Base-by-base conservation (phyloP, 352 stramenopile species). In the Globisporangium sylvaticum region DNA sequence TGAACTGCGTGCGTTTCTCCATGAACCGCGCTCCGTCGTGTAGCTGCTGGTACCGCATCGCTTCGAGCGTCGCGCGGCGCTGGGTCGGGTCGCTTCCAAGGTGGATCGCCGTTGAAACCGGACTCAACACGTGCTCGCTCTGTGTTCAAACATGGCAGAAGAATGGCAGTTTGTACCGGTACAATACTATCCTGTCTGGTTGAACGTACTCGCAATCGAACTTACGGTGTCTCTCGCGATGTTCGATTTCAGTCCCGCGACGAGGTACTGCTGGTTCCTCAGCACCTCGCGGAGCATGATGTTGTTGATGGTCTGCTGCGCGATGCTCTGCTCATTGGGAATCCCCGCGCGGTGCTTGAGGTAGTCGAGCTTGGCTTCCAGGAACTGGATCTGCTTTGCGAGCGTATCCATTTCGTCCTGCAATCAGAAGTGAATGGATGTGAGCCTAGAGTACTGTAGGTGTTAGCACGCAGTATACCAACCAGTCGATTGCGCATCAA, bases 1-100 rank as follows among this genome's bases (percentile, higher is more conserved):
- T 67, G 15, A 65, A 69, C 7, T 71, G 68, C 6, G 64, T 22
- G 31, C 74, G 74, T 4, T 76, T 66, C 31, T 70, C 37, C 22
- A 80, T 64, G 27, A 78, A 80, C 46, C 58, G 62, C 27, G 64
- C 31, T 3, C 53, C 58, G 7, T 63, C 58, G 39, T 37, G 58
- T 2, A 64, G 39, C 5, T 55, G 58, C 39, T 64, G 58, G 18
- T 18, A 9, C 14, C 25, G 24, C 58, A 64, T 64, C 4, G 58
- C 39, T 42, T 27, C 10, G 1, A 64, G 58, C 24, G 25, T 18
- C 3, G 37, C 37, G 39, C 58, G 46, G 44, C 60, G 60, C 44
- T 58, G 14, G 1, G 10, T 15, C 1, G 48, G 31, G 27, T 65
- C 60, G 5, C 18, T 37, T 20, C 29, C 12, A 10, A 65, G 60